Percentiles rank a stretch among this genome's conserved stretches.
phyloP scores from a whole-genome alignment of 352 stramenopile genomes.

The Phytophthora pistaciae region DNA sequence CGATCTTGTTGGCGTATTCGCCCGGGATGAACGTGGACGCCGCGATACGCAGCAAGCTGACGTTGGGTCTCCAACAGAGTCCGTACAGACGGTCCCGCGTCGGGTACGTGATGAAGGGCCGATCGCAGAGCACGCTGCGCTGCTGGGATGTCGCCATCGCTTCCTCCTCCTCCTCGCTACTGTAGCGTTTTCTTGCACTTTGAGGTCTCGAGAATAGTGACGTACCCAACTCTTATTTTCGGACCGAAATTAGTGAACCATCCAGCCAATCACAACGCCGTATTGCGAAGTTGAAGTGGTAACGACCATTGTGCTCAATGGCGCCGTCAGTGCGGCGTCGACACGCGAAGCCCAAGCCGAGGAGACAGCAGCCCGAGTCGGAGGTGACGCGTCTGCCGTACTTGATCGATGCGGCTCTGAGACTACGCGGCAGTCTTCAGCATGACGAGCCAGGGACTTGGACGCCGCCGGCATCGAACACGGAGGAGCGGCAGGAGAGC shows the following conservation, averaged over 20 bases:
- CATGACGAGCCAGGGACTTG: slow-evolving; percentile 4
- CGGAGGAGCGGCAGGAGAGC: slow-evolving; percentile 27
- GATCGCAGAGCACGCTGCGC: slow-evolving; percentile 44
- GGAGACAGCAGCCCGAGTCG: not conserved
- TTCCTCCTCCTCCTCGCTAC: not conserved
- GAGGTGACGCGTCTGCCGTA: slow-evolving; percentile 32
- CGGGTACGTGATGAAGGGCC: slow-evolving; percentile 77
- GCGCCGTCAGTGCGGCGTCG: slow-evolving; percentile 1
- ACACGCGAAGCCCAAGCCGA: slow-evolving; percentile 8
- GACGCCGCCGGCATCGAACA: not conserved
- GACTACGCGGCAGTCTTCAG: slow-evolving; percentile 6
- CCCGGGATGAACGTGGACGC: slow-evolving; percentile 83
- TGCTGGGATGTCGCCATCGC: slow-evolving; percentile 31
- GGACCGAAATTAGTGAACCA: not conserved
- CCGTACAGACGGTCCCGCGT: slow-evolving; percentile 77
- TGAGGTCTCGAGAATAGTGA: slow-evolving; percentile 1
- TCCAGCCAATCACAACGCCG: slow-evolving; percentile 16
- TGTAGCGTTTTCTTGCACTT: slow-evolving; percentile 4
- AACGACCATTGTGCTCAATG: slow-evolving; percentile 1
- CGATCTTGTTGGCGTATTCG: slow-evolving; percentile 91
- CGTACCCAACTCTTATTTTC: not conserved
- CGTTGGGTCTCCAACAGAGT: slow-evolving; percentile 76
- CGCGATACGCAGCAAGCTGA: slow-evolving; percentile 70
- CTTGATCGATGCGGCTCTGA: slow-evolving; percentile 17
- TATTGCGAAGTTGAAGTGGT: slow-evolving; percentile 23